Base-by-base conservation (phyloP, 306 rosid genomes). In the Cercis canadensis region DNA sequence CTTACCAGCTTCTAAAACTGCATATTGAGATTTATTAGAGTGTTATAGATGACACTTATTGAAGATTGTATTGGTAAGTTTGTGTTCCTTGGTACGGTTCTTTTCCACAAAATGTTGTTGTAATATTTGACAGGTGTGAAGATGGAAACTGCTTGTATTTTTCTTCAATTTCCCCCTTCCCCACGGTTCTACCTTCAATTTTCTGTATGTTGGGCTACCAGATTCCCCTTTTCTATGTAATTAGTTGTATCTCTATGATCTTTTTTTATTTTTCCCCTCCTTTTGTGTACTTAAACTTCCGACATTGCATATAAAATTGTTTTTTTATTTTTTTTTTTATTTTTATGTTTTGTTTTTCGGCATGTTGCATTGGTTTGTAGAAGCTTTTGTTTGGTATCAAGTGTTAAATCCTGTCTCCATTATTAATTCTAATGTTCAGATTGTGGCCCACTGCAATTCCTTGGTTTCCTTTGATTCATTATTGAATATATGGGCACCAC, bases 1-100 rank as follows among this genome's bases (percentile, higher is more conserved):
- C 80, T 59, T 72, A 40, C 63, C 36, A 69, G 68, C 73, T 31
- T 75, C 53, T 46, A 34, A 74, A 61, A 72, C 66, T 76, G 62
- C 74, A 15, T 4, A 40, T 52, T 67, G 62, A 81, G 80, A 67
- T 76, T 67, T 47, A 72, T 55, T 49, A 39, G 68, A 57, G 62
- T 70, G 77, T 66, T 47, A 66, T 71, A 81, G 82, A 83, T 74
- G n/a, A n/a, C n/a, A n/a, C 67, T 37, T 53, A 52, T 49, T 63
- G 81, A 80, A 34, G 74, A 52, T 68, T 66, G 59, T 57, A 57
- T 55, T 63, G 70, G 81, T 80, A 73, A 69, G 80, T 60, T 37
- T 29, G 34, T 31, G 45, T 64, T 46, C 8, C 64, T 45, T 68
- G 81, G 70, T 24, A 57, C 14, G 40, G n/a, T 39, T 82, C 60